Evolutionary conservation across 176 grass and related monocot species (phyloP).

Genomic region (Oryza rufipogon): DNA sequence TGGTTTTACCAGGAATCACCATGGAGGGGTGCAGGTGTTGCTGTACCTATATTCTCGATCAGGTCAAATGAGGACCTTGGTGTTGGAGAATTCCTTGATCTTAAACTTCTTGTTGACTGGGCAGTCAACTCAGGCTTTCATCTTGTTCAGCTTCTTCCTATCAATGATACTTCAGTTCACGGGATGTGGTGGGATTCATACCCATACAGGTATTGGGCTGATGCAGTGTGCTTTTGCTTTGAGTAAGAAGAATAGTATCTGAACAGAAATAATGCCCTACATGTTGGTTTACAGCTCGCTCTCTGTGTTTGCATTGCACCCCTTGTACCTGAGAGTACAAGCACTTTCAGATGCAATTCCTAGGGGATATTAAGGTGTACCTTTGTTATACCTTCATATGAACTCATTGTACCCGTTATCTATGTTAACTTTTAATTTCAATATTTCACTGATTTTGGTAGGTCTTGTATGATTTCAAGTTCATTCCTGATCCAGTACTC

Average conservation of each 20-base stretch:
- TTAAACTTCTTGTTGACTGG: conserved; percentile 97
- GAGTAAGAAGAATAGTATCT: conserved; percentile 14
- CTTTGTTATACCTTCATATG: conserved; percentile 31
- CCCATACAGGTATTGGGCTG: conserved; percentile 77
- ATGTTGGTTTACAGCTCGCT: conserved; percentile 74
- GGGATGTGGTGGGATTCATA: conserved; percentile 99
- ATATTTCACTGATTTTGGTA: conserved; percentile 25
- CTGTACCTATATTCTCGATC: conserved; percentile 89
- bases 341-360: conserved; percentile 85
- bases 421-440: conserved; percentile 26
- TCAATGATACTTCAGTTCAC: conserved; percentile 96
- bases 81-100: conserved; percentile 98
- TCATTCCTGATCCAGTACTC: conserved; percentile 6
- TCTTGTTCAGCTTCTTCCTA: conserved; percentile 93
- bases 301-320: conserved; percentile 94
- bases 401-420: conserved; percentile 4
- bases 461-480: conserved; percentile 14
- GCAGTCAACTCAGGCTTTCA: conserved; percentile 92
- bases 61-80: conserved; percentile 86
- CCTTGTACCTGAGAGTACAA: conserved; percentile 93
- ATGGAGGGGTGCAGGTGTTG: conserved; percentile 97
- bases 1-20: conserved; percentile 69
- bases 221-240: neutral
- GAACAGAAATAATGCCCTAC: conserved; percentile 31
- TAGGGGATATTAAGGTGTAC: conserved; percentile 73